Conservation (phyloP, 352 stramenopile genomes). For the Globisporangium canariense region DNA sequence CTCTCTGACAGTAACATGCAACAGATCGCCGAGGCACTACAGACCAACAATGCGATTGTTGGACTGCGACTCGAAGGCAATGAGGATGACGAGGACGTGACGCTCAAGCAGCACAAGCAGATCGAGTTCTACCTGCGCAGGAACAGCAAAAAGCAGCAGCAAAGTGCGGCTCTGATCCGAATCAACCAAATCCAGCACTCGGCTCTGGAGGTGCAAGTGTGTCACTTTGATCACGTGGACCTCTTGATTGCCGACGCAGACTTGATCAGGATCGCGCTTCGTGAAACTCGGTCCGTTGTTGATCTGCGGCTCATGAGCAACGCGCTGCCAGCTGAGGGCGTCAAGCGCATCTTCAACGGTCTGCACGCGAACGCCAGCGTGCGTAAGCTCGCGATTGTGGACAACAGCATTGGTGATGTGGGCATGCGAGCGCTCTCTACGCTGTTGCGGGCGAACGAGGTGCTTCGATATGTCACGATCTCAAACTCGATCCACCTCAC, state of each 20-base stretch:
- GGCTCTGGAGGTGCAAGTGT: slow-evolving; percentile 22
- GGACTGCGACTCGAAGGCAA: slow-evolving; percentile 30
- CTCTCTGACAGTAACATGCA: slow-evolving; percentile 23
- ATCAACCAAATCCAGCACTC: slow-evolving; percentile 24
- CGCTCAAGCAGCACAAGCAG: slow-evolving; percentile 21
- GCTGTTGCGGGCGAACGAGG: slow-evolving; percentile 23
- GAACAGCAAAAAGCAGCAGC: slow-evolving; percentile 22
- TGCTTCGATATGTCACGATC: slow-evolving; percentile 22
- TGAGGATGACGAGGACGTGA: slow-evolving; percentile 25
- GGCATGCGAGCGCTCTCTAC: slow-evolving; percentile 30
- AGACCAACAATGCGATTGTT: slow-evolving; percentile 22
- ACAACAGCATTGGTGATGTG: slow-evolving; percentile 34
- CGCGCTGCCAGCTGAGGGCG: slow-evolving; percentile 29
- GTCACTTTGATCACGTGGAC: slow-evolving; percentile 33
- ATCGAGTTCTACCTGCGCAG: slow-evolving; percentile 38
- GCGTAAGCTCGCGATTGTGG: slow-evolving; percentile 19
- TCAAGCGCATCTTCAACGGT: slow-evolving; percentile 25
- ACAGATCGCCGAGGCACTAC: slow-evolving; percentile 26
- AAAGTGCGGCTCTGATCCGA: slow-evolving; percentile 9
- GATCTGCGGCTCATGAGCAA: slow-evolving; percentile 41
- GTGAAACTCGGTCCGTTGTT: slow-evolving; percentile 25
- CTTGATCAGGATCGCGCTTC: slow-evolving; percentile 27
- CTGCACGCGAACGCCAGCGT: slow-evolving; percentile 29
- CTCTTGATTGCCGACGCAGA: slow-evolving; percentile 33
- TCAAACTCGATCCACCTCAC: slow-evolving; percentile 31